Evolutionary conservation across 306 rosid genomes (phyloP), one percentile per base, ranked within the genome.

Genomic region (Lathyrus aphaca): DNA sequence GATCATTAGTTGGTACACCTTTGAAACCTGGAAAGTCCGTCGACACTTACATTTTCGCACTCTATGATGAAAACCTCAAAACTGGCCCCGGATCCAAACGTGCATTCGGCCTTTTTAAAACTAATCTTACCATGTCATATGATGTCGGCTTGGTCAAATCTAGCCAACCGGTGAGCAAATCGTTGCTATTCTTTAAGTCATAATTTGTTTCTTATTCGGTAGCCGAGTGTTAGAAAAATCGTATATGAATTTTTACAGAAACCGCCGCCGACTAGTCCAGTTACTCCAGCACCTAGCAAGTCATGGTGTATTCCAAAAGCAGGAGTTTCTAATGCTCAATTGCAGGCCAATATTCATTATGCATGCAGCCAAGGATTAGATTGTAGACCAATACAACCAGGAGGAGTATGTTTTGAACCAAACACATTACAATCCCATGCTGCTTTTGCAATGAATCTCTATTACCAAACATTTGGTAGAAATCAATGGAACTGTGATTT

Each of bases 381-480:
- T 75, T 94, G 99, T 12, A 51, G 95, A 3, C 76, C 91, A 42
- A 94, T 94, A 71, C 89, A 88, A 79, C 79, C 91, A 0, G 97
- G 99, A 21, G 99, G 99, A 0, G 85, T 86, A 49, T 94, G 99
- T 73, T 94, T 88, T 38, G 92, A 82, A 21, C 97, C 97, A 9
- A 84, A 90, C 83, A 88, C 90, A 1, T 7, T 88, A 3, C 79
- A 81, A 29, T 91, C 95, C 32, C 99, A 91, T 63, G 89, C 97
- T 54, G 80, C 99, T 61, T 94, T 72, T 79, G 96, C 95, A 75
- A 94, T 94, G 97, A 94, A 94, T 81, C 86, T 87, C 43, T 94
- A 94, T 68, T 94, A 81, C 75, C 99, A 94, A 27, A 76, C 75
- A 3, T 42, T 65, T 66, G 86, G 78, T 12, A 87, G 69, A 65